phyloP scores from a whole-genome alignment of 208 protist species.

The Crithidia sp. region DNA sequence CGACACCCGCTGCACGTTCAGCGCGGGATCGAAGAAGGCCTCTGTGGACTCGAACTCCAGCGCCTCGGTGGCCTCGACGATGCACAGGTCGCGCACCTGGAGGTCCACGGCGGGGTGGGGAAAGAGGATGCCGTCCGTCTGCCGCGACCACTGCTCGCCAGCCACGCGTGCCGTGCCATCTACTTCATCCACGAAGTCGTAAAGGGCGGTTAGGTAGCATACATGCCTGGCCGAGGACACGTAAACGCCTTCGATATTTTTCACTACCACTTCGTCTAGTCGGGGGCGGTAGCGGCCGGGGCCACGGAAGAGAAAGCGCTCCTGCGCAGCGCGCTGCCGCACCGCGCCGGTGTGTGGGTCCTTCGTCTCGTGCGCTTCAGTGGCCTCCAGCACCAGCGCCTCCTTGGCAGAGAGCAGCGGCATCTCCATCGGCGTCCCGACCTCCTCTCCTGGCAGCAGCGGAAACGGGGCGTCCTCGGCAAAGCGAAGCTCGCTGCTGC shows the following conservation, averaged over 20 bases:
- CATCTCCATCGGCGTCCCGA: constrained; percentile 40
- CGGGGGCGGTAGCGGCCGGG: constrained; percentile 51
- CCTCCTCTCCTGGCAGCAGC: constrained; percentile 83
- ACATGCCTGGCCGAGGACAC: constrained; percentile 22
- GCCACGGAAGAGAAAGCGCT: constrained; percentile 43
- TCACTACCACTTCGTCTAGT: constrained; percentile 31
- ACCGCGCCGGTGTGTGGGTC: background rate
- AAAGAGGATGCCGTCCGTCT: constrained; percentile 84
- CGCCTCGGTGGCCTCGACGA: constrained; percentile 47
- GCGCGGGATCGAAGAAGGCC: constrained; percentile 58
- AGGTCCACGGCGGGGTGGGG: constrained; percentile 33
- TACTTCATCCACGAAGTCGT: constrained; percentile 34
- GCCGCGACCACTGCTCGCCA: constrained; percentile 90
- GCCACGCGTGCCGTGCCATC: constrained; percentile 56
- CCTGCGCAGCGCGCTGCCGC: constrained; percentile 13
- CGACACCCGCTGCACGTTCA: constrained; percentile 71
- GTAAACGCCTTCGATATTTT: constrained; percentile 4
- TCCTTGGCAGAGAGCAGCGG: constrained; percentile 64
- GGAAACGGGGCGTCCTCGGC: constrained; percentile 83
- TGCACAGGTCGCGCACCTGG: constrained; percentile 36
- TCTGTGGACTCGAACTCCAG: constrained; percentile 48
- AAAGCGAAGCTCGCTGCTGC: constrained; percentile 86
- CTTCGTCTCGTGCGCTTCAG: constrained; percentile 16
- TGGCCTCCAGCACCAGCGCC: constrained; percentile 45
- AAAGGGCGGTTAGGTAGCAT: constrained; percentile 33